Base-by-base conservation (phyloP, 345 rosid species). In the Populus euphratica region DNA sequence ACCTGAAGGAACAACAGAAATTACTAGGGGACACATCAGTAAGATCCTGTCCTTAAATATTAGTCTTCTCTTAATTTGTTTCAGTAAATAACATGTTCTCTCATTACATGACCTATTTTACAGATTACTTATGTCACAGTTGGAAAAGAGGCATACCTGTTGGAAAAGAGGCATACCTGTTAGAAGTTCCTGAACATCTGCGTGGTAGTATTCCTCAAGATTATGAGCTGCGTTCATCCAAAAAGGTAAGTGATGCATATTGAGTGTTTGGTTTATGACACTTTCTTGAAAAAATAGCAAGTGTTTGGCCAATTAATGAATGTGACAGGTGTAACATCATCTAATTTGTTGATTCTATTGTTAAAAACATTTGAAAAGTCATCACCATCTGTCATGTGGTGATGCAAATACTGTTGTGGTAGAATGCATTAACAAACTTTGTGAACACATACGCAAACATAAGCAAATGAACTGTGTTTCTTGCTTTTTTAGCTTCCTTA, bases 191-290 rank as follows among this genome's bases (percentile, higher is more conserved):
- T 23, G 98, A 93, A 78, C 87, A 88, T 81, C 82, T 96, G 83
- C 82, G 86, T 20, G 90, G 90, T 68, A 88, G 81, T 77, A 84
- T 96, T 86, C 94, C 99, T 80, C 89, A 70, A 27, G 94, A 90
- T 81, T 96, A 93, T 84, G 99, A 96, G 86, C 74, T 91, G 73
- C 91, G 96, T 73, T 93, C 99, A 81, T 96, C 99, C 61, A 96
- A 88, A 88, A 96, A 93, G 93, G 99, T 93, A 81, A 80, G 52
- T 59, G n/a, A 23, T 54, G 73, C 35, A 21, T 39, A 35, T 13
- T 20, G 66, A 43, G 29, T 65, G 69, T 39, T 20, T 75, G 25
- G 36, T 49, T 49, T 49, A 49, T 17, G 38, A 6, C 21, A 10
- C n/a, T 68, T 7, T 16, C 14, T 67, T 5, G 23, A 67, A 18